phyloP scores from a whole-genome alignment of 225 moss, liverwort and hornwort species.

The Anthoceros angustus region DNA sequence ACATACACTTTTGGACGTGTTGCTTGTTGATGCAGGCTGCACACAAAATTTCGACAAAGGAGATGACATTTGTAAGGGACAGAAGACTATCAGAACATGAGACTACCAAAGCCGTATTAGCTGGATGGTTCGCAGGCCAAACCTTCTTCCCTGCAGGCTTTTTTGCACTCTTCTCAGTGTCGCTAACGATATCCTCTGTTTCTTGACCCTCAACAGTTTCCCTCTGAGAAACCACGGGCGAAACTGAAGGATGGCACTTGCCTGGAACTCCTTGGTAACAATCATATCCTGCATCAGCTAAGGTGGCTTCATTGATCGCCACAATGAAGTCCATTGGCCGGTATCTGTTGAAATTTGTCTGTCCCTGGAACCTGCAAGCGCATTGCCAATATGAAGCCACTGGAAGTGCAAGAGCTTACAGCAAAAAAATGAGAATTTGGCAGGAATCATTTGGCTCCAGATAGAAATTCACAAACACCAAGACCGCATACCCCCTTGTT shows the following conservation, averaged over 20 bases:
- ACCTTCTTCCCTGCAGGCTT: neutral
- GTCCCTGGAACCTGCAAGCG: constrained; percentile 54
- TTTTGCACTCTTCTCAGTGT: constrained; percentile 14
- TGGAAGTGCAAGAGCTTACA: neutral
- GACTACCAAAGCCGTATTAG: neutral
- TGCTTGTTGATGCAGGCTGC: constrained; percentile 31
- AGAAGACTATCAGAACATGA: neutral
- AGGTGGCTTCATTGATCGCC: constrained; percentile 76
- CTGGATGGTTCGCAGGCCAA: neutral
- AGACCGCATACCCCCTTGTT: neutral
- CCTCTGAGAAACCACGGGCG: constrained; percentile 28
- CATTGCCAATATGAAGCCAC: constrained; percentile 3
- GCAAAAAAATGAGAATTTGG: neutral
- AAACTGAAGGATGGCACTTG: constrained; percentile 77
- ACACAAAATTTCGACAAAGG: neutral
- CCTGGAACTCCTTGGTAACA: constrained; percentile 54
- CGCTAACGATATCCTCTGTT: constrained; percentile 36
- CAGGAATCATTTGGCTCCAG: no score
- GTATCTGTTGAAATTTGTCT: constrained; percentile 90
- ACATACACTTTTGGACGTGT: constrained; percentile 55
- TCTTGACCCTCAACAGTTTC: constrained; percentile 49
- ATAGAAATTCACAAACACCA: neutral
- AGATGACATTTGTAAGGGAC: neutral
- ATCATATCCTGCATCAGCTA: constrained; percentile 85
- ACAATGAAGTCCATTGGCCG: constrained; percentile 74